phyloP scores from a whole-genome alignment of 1,139 yeast genomes.

The Sugiyamaella castrensis region DNA sequence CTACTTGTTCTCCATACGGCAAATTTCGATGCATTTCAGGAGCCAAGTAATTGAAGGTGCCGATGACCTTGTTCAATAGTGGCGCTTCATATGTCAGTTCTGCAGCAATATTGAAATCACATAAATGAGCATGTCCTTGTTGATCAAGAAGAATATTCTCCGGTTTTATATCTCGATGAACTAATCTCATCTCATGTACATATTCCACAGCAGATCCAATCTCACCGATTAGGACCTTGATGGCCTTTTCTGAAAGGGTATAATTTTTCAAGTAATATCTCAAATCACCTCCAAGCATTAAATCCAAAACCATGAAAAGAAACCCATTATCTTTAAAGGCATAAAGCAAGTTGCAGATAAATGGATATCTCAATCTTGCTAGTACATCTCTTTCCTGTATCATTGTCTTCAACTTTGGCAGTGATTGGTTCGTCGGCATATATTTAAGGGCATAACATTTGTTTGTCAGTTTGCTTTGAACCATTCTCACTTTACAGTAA shows the following conservation, averaged over 20 bases:
- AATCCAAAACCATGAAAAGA: conserved; percentile 70
- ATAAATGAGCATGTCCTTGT: conserved; percentile 79
- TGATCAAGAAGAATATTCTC: conserved; percentile 84
- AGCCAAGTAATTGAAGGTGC: conserved; percentile 98
- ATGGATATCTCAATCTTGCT: conserved; percentile 65
- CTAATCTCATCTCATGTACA: conserved; percentile 84
- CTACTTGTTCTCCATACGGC: conserved; percentile 56
- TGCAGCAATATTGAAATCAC: conserved; percentile 95
- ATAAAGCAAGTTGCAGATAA: conserved; percentile 73
- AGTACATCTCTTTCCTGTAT: conserved; percentile 60
- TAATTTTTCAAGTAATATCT: conserved; percentile 66
- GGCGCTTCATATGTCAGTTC: conserved; percentile 91
- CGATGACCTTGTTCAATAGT: conserved; percentile 85
- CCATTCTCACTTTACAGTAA: conserved; percentile 72
- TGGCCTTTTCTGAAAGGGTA: conserved; percentile 55
- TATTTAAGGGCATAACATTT: conserved; percentile 73
- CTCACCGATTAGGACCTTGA: conserved; percentile 66
- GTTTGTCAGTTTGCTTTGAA: conserved; percentile 54
- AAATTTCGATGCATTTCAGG: conserved; percentile 84
- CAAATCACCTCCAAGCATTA: conserved; percentile 85
- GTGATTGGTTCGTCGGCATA: conserved; percentile 19
- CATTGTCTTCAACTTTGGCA: conserved; percentile 20
- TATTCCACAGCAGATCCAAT: conserved; percentile 64
- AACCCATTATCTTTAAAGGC: conserved; percentile 79
- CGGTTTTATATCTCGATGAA: conserved; percentile 93